Percentiles rank a stretch among this genome's conserved stretches.
Evolutionary conservation across 192 early-diverging fungal genomes (phyloP).

Genomic region (Powellomyces hirtus): DNA sequence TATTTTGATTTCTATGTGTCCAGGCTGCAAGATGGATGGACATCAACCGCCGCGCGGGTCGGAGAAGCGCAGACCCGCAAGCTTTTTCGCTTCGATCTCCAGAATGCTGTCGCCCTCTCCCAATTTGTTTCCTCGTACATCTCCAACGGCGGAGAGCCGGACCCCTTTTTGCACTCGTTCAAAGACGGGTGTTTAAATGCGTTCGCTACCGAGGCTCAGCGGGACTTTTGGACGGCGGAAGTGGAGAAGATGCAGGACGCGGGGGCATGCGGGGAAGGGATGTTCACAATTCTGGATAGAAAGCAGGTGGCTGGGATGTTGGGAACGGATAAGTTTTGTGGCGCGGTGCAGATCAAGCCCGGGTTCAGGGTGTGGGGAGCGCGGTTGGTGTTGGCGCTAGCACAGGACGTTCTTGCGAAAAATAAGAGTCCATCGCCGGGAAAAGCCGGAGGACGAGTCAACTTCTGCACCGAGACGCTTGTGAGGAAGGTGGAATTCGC

Average conservation of each 20-base stretch:
- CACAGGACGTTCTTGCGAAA: not conserved
- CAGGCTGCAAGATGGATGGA: conserved; percentile 21
- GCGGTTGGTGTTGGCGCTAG: conserved; percentile 9
- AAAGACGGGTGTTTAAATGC: conserved; percentile 10
- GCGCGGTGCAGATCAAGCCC: not conserved
- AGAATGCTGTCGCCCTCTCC: conserved; percentile 11
- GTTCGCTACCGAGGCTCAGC: not conserved
- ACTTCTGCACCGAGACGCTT: conserved; percentile 20
- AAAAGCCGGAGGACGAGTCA: not conserved
- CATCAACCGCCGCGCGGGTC: conserved; percentile 1
- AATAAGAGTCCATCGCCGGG: no score
- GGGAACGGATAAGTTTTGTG: not conserved
- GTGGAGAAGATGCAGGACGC: conserved; percentile 11
- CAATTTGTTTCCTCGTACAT: conserved; percentile 6
- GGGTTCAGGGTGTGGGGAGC: conserved; percentile 18
- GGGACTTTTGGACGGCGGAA: conserved; percentile 3
- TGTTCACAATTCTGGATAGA: not conserved
- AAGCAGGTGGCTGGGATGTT: not conserved
- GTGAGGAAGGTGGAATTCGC: conserved; percentile 8
- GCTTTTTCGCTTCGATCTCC: conserved; percentile 30
- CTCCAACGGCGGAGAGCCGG: not conserved
- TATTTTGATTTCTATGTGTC: no score
- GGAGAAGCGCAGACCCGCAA: conserved; percentile 8
- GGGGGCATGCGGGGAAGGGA: conserved; percentile 11
- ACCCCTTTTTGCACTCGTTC: conserved; percentile 22